A percentile compares a stretch with the other conserved stretches of the same genome.
These are phyloP conservation scores for Podospora pseudocomata DNA, from an alignment of 495 filamentous ascomycete species.

Conservation along the genomic window DNA sequence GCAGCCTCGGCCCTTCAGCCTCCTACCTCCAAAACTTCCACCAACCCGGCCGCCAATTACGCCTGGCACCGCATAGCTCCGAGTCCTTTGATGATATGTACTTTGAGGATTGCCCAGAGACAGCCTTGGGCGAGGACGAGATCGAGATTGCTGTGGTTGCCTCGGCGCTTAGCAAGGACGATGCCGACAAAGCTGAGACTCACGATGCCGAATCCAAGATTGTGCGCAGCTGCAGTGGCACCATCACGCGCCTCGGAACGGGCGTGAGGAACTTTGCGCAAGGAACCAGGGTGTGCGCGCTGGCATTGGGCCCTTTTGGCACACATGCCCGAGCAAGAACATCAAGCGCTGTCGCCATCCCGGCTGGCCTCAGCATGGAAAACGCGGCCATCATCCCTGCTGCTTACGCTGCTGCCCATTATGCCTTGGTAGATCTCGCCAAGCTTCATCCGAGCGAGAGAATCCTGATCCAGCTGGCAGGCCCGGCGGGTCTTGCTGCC, in stretches of 20 bases:
- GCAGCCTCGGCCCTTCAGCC: conserved; percentile 31
- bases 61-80: conserved; percentile 17
- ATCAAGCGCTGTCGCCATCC: conserved; percentile 37
- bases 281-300: conserved; percentile 41
- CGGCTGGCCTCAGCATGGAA: conserved; percentile 41
- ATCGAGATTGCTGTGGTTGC: conserved; percentile 44
- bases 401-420: conserved; percentile 51
- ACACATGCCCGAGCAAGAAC: conserved; percentile 25
- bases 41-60: conserved; percentile 28
- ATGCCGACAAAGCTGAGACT: conserved; percentile 41
- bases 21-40: conserved; percentile 34
- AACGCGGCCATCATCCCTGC: conserved; percentile 51
- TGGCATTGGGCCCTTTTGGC: conserved; percentile 27
- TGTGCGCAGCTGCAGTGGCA: conserved; percentile 39
- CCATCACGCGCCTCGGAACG: conserved; percentile 39
- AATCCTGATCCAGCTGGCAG: conserved; percentile 55
- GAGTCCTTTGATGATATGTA: conserved; percentile 20
- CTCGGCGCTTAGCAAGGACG: conserved; percentile 21
- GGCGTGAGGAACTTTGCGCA: conserved; percentile 33
- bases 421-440: conserved; percentile 42
- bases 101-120: conserved; percentile 31
- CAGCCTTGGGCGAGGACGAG: conserved; percentile 30
- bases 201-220: conserved; percentile 29
- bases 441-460: conserved; percentile 42
- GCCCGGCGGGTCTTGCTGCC: conserved; percentile 52